Conservation (phyloP, 305 asterid genomes). For the Fraxinus latifolia region DNA sequence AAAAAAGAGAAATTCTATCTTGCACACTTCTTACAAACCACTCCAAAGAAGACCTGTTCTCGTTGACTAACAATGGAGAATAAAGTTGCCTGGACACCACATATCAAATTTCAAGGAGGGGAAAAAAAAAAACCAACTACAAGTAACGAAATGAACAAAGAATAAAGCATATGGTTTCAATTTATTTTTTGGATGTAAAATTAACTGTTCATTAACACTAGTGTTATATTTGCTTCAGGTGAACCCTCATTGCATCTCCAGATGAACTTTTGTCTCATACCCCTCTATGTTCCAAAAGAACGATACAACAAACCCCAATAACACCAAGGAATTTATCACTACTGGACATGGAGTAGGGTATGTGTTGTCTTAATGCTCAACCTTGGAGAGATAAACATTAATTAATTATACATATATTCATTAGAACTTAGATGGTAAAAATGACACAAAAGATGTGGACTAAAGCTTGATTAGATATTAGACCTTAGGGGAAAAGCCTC, state of each 20-base stretch:
- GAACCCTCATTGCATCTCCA: not conserved
- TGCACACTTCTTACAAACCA: slow-evolving; percentile 79
- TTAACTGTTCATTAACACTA: not conserved
- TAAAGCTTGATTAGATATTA: not conserved
- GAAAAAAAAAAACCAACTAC: not conserved
- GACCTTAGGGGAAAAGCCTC: not conserved
- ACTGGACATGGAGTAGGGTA: not conserved
- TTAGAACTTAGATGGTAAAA: not conserved
- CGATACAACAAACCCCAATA: not conserved
- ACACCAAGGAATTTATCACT: not conserved
- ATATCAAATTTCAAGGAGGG: slow-evolving; percentile 7
- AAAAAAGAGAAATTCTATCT: slow-evolving; percentile 63
- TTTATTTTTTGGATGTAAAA: not conserved
- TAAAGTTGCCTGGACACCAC: slow-evolving; percentile 44
- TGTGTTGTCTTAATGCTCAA: not conserved
- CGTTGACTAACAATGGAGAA: slow-evolving; percentile 38
- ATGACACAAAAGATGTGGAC: not conserved
- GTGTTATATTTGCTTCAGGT: not conserved
- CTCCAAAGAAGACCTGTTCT: slow-evolving; percentile 57
- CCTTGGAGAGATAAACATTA: not conserved
- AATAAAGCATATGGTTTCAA: not conserved
- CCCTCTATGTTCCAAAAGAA: not conserved
- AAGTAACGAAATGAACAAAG: not conserved
- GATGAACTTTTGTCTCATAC: not conserved
- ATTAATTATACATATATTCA: not conserved